Percentiles rank a stretch among this genome's conserved stretches.
These are phyloP conservation scores for Crepidotus variabilis DNA, from an alignment of 768 basidiomycete species.

Conservation along the genomic window DNA sequence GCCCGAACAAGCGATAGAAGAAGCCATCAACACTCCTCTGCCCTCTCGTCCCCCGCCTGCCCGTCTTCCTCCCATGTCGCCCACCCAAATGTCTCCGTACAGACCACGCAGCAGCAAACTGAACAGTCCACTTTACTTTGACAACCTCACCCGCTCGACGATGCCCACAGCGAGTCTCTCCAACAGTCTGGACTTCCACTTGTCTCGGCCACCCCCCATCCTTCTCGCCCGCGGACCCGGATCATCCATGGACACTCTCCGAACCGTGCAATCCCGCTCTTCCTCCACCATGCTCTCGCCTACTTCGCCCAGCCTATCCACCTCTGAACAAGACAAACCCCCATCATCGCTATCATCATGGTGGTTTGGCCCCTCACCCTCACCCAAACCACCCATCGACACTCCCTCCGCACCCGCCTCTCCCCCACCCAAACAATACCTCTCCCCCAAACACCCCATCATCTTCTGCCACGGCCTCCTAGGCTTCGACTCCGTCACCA, in stretches of 20 bases:
- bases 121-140: slow-evolving; percentile 49
- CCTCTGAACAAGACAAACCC: slow-evolving; percentile 9
- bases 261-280: slow-evolving; percentile 35
- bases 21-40: slow-evolving; percentile 21
- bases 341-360: slow-evolving; percentile 32
- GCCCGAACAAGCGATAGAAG: slow-evolving; percentile 1
- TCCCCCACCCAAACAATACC: slow-evolving; percentile 43
- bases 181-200: slow-evolving; percentile 43
- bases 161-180: slow-evolving; percentile 65
- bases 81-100: slow-evolving; percentile 8
- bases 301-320: slow-evolving; percentile 12
- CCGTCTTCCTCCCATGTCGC: slow-evolving; percentile 33
- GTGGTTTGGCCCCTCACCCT: slow-evolving; percentile 50
- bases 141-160: slow-evolving; percentile 53
- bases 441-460: slow-evolving; percentile 76
- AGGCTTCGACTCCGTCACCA: slow-evolving; percentile 82
- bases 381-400: slow-evolving; percentile 45
- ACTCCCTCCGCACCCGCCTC: slow-evolving; percentile 36
- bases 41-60: slow-evolving; percentile 42
- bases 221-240: slow-evolving; percentile 36
- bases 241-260: slow-evolving; percentile 59
- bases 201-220: slow-evolving; percentile 24
- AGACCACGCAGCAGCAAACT: slow-evolving; percentile 20
- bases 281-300: slow-evolving; percentile 17
- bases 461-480: slow-evolving; percentile 96